A percentile compares a stretch with the other conserved stretches of the same genome.
phyloP scores from a whole-genome alignment of 176 grass and related monocot species.

The Zoysia pacifica region DNA sequence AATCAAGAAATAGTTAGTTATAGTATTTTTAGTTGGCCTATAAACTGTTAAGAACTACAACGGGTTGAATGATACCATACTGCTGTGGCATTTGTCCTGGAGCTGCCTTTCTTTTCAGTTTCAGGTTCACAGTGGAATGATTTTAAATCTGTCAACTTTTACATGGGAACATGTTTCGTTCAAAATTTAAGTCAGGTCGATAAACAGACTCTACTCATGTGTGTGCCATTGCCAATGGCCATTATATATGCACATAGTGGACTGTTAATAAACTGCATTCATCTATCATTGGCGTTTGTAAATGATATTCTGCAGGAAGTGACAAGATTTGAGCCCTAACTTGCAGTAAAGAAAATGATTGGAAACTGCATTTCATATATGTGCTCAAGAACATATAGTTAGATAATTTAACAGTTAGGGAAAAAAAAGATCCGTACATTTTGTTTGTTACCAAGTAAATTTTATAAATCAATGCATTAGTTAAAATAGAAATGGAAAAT shows the following conservation, averaged over 20 bases:
- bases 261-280: background rate
- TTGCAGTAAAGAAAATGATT: background rate
- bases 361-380: background rate
- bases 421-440: background rate
- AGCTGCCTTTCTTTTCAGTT: background rate
- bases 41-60: slow-evolving; percentile 2
- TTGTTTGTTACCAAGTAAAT: background rate
- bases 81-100: background rate
- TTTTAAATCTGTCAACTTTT: background rate
- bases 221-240: background rate
- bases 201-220: background rate
- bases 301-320: background rate
- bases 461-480: background rate
- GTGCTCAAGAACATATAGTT: background rate
- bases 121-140: background rate
- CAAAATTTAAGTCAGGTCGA: background rate
- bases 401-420: background rate
- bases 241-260: background rate
- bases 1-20: slow-evolving; percentile 18
- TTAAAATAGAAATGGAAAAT: slow-evolving; percentile 11
- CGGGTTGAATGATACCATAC: background rate
- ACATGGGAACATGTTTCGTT: background rate
- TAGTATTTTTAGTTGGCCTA: background rate
- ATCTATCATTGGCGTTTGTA: background rate
- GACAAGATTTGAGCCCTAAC: background rate